Evolutionary conservation across 345 rosid genomes (phyloP), one percentile per base, ranked within the genome.

Genomic region (Eucalyptus cladocalyx): DNA sequence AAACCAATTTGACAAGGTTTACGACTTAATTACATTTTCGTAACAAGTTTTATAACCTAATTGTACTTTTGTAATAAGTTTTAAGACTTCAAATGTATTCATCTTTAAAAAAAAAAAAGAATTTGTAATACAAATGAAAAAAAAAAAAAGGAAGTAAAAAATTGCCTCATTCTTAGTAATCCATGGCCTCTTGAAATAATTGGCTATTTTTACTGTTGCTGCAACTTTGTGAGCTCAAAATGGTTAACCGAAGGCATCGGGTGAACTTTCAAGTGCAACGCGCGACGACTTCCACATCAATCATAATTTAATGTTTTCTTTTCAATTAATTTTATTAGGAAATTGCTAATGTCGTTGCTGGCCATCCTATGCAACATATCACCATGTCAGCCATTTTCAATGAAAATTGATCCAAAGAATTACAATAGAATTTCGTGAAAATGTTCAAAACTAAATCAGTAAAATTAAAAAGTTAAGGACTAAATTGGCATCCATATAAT

Each of bases 281-380:
- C 8, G 2, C 4, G 26, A 14, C 4, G 4, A 18, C 13, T 34
- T 34, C 80, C 80, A 24, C 43, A 69, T 69, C 26, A 19, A 19
- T 69, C 26, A 34, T 69, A 9, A 69, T 60, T 30, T 12, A 60
- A 60, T 60, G 3, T 60, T 26, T 6, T 60, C 1, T 60, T 60
- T 28, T 30, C 16, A 60, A 13, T 60, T 13, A 28, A 28, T 60
- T 60, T 28, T 60, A 28, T 6, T 60, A 3, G 7, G 17, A 60
- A 60, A 60, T 60, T 6, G 32, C 1, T 28, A 16, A 28, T 4
- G 32, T 60, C 1, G 1, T 12, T 60, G 4, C 2, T 6, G 3
- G 17, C 34, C 34, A 2, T 60, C 15, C 69, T 28, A 28, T 12
- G 8, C 15, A 30, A 13, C 32, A 60, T 13, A 60, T 30, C 16